phyloP scores from a whole-genome alignment of 2,329 filamentous ascomycete genomes.

The Ambrosiella beaveri region DNA sequence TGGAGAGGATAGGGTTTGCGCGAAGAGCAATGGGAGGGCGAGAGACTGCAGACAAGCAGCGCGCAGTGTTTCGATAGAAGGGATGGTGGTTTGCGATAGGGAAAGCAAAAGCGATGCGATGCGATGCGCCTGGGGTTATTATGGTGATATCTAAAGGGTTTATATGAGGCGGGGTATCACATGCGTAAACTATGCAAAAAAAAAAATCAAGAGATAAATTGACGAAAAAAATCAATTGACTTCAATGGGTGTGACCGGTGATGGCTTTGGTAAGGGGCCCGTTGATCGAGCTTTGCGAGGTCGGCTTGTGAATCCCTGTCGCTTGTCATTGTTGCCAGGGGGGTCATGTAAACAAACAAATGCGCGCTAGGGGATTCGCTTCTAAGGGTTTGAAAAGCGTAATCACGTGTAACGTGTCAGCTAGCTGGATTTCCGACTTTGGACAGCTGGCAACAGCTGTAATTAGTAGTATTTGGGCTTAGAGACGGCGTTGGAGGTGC shows the following conservation, averaged over 20 bases:
- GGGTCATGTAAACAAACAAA: slow-evolving; percentile 7
- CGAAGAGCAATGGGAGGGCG: neutral
- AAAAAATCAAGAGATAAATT: neutral
- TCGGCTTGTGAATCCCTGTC: too few relatives aligned
- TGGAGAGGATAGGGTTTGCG: neutral
- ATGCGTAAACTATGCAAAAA: neutral
- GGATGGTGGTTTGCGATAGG: neutral
- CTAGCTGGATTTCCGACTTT: neutral
- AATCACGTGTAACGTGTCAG: neutral
- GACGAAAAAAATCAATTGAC: neutral
- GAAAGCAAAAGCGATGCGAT: neutral
- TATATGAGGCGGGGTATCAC: slow-evolving; percentile 5
- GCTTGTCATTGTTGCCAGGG: neutral
- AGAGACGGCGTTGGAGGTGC: neutral
- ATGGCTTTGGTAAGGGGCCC: too few relatives aligned
- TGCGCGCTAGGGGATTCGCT: neutral
- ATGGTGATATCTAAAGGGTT: neutral
- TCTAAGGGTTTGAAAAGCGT: neutral
- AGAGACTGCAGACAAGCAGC: neutral
- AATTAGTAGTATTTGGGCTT: neutral
- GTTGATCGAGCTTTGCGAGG: too few relatives aligned
- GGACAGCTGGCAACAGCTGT: neutral
- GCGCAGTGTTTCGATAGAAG: neutral
- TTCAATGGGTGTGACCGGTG: neutral
- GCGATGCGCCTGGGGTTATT: neutral